Conservation (phyloP, 257 asterid species). For the Solanum sejunctum region DNA sequence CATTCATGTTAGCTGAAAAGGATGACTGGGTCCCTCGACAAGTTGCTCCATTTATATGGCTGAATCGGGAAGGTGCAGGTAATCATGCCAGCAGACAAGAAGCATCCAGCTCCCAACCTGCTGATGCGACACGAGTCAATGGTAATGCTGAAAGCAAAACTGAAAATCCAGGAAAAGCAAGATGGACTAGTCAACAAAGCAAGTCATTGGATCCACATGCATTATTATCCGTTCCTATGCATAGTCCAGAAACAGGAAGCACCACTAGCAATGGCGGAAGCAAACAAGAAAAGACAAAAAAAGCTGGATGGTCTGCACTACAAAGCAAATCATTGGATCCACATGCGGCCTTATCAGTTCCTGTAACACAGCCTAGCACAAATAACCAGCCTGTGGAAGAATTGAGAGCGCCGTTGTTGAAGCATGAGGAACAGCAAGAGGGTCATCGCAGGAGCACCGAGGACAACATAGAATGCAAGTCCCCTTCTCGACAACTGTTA, state of each 20-base stretch:
- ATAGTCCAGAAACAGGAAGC: background rate
- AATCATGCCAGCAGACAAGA: conserved; percentile 22
- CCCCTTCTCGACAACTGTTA: conserved; percentile 22
- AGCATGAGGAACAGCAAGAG: conserved; percentile 30
- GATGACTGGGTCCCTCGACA: conserved; percentile 85
- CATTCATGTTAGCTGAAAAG: conserved; percentile 87
- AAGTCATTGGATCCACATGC: conserved; percentile 18
- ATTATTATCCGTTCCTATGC: conserved; percentile 17
- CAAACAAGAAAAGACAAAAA: background rate
- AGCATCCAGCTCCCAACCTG: conserved; percentile 24
- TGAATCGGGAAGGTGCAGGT: conserved; percentile 35
- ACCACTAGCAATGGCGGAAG: background rate
- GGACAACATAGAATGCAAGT: conserved; percentile 11
- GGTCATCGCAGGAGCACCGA: conserved; percentile 8
- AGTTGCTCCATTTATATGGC: conserved; percentile 80
- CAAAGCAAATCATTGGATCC: conserved; percentile 18
- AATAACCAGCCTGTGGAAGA: conserved; percentile 16
- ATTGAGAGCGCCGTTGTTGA: conserved; percentile 30
- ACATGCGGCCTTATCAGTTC: background rate
- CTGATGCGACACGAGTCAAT: conserved; percentile 9
- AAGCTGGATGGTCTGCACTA: background rate
- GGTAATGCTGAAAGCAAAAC: conserved; percentile 18
- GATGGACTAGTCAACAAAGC: background rate
- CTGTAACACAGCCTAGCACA: conserved; percentile 15
- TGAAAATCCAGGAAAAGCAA: conserved; percentile 16